phyloP scores from a whole-genome alignment of 1,284 basidiomycete genomes.

The Trametes polyzona region DNA sequence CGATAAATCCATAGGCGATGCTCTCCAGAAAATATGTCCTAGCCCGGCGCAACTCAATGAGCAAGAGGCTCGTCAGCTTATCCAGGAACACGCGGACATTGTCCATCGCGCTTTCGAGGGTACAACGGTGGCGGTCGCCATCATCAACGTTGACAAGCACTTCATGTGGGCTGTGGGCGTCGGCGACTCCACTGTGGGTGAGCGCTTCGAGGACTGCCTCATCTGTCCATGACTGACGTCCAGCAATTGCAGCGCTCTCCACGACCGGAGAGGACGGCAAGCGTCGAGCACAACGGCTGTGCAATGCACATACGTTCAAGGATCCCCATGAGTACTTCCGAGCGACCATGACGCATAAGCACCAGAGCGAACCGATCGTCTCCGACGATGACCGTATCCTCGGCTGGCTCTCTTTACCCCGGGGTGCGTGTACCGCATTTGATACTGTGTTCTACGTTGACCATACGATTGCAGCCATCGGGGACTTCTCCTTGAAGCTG shows the following conservation, averaged over 20 bases:
- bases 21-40: background rate
- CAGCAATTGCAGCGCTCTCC: constrained; percentile 11
- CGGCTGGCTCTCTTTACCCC: constrained; percentile 1
- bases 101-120: background rate
- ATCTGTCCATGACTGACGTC: no score
- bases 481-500: constrained; percentile 7
- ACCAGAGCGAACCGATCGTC: background rate
- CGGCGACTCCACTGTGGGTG: constrained; percentile 10
- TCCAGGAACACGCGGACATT: background rate
- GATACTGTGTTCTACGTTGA: background rate
- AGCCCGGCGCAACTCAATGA: background rate
- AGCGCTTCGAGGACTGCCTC: no score
- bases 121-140: background rate
- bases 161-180: constrained; percentile 8
- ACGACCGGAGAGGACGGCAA: background rate
- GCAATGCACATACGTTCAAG: background rate
- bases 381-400: constrained; percentile 1
- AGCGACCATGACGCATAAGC: background rate
- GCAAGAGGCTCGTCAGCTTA: background rate
- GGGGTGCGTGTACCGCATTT: background rate
- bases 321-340: constrained; percentile 7
- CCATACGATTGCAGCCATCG: constrained; percentile 1
- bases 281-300: background rate
- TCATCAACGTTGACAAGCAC: background rate
- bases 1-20: background rate